Percentiles rank a stretch among this genome's conserved stretches.
phyloP scores from a whole-genome alignment of 495 filamentous ascomycete species.

The Aspergillus saccharolyticus region DNA sequence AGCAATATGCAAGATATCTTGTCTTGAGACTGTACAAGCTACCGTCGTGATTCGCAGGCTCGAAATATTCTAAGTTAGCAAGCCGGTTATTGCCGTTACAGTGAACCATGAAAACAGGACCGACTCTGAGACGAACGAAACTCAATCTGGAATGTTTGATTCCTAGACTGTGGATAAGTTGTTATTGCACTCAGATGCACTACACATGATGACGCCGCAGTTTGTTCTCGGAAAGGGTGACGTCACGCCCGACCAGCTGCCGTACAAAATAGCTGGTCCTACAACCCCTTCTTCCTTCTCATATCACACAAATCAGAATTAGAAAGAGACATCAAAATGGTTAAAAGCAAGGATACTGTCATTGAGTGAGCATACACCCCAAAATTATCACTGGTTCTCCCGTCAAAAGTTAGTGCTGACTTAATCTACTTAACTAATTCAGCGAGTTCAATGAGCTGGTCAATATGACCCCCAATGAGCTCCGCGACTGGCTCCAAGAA shows the following conservation, averaged over 20 bases:
- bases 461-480: slow-evolving; percentile 59
- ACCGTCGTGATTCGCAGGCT: too few species aligned
- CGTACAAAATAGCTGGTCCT: background rate
- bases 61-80: background rate
- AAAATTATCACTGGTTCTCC: background rate
- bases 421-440: slow-evolving; percentile 6
- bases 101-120: background rate
- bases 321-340: slow-evolving; percentile 37
- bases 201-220: background rate
- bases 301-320: background rate
- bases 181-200: background rate
- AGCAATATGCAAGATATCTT: too few species aligned
- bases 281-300: background rate
- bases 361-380: slow-evolving; percentile 39
- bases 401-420: slow-evolving; percentile 11
- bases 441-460: slow-evolving; percentile 66
- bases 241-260: background rate
- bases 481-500: slow-evolving; percentile 56
- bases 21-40: background rate
- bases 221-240: background rate
- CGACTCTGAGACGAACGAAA: background rate
- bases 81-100: too few species aligned
- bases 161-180: too few species aligned
- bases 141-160: too few species aligned
- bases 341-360: slow-evolving; percentile 53